phyloP scores from a whole-genome alignment of 2,329 filamentous ascomycete genomes.

The Alternaria gaisen region DNA sequence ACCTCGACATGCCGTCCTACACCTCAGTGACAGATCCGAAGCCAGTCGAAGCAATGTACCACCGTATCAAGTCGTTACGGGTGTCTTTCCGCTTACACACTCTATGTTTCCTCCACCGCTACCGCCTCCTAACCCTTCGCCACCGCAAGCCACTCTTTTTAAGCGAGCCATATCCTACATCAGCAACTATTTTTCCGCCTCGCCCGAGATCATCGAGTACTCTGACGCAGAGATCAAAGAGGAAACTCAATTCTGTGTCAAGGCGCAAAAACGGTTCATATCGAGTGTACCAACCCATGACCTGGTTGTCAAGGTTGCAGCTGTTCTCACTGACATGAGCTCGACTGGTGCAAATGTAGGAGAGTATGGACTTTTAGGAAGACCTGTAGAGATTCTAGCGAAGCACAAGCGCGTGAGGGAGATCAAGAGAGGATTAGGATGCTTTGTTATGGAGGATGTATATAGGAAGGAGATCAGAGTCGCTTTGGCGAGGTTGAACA shows the following conservation, averaged over 20 bases:
- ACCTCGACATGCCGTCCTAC: not conserved
- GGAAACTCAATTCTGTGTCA: not conserved
- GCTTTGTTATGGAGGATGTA: constrained; percentile 1
- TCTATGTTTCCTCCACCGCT: fast-evolving
- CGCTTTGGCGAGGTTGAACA: constrained; percentile 8
- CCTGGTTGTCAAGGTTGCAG: constrained; percentile 4
- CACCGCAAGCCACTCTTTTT: not conserved
- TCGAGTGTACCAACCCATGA: too few relatives aligned
- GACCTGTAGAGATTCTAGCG: constrained; percentile 5
- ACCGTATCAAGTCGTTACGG: not conserved
- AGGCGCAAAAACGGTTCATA: not conserved
- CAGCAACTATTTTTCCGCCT: not conserved
- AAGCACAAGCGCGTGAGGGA: constrained; percentile 16
- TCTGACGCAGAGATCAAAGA: not conserved
- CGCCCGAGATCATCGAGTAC: constrained; percentile 6
- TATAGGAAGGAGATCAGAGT: constrained; percentile 14
- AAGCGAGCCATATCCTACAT: not conserved
- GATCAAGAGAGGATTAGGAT: not conserved
- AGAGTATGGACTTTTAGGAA: not conserved
- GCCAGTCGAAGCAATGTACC: not conserved
- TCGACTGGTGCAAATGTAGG: too few relatives aligned
- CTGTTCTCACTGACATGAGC: not conserved
- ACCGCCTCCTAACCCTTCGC: too few relatives aligned
- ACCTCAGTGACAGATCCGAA: not conserved
- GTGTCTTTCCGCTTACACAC: not conserved